Evolutionary conservation across 2,329 filamentous ascomycete species (phyloP).

Genomic region (Hypoxylon sp.): DNA sequence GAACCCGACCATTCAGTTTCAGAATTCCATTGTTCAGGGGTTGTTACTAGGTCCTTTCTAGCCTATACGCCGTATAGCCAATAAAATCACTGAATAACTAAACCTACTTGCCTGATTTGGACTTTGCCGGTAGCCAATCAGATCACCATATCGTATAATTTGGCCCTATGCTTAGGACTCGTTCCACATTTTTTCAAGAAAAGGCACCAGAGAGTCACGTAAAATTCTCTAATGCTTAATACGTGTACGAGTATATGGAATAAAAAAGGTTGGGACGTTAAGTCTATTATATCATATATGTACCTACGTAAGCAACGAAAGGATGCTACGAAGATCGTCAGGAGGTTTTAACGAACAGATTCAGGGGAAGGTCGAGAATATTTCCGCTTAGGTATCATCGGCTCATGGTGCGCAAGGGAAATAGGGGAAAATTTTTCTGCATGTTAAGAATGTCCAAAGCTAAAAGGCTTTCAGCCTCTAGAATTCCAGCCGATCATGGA

Average conservation of each 20-base stretch:
- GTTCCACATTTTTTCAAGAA: conserved; percentile 10
- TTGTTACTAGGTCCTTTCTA: conserved; percentile 9
- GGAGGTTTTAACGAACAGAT: conserved; percentile 28
- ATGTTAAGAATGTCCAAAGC: conserved; percentile 17
- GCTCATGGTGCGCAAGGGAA: conserved; percentile 30
- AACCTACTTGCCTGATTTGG: conserved; percentile 36
- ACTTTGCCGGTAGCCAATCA: conserved; percentile 33
- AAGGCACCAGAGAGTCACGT: neutral
- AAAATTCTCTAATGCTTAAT: neutral
- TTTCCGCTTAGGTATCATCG: conserved; percentile 30
- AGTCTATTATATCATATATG: neutral
- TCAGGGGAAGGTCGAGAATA: conserved; percentile 23
- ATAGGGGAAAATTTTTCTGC: conserved; percentile 33
- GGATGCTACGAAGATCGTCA: conserved; percentile 35
- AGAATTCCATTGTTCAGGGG: conserved; percentile 30
- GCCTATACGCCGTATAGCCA: conserved; percentile 23
- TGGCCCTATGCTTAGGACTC: conserved; percentile 14
- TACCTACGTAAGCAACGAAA: conserved; percentile 8
- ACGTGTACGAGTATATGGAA: neutral
- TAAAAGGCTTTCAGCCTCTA: conserved; percentile 33
- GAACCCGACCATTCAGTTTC: conserved; percentile 33
- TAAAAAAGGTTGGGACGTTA: neutral
- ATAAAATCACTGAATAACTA: conserved; percentile 25
- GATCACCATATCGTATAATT: conserved; percentile 8
- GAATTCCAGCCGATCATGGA: conserved; percentile 27